These are phyloP conservation scores for Globisporangium mamillatum DNA, from an alignment of 352 stramenopile species.

Conservation along the genomic window DNA sequence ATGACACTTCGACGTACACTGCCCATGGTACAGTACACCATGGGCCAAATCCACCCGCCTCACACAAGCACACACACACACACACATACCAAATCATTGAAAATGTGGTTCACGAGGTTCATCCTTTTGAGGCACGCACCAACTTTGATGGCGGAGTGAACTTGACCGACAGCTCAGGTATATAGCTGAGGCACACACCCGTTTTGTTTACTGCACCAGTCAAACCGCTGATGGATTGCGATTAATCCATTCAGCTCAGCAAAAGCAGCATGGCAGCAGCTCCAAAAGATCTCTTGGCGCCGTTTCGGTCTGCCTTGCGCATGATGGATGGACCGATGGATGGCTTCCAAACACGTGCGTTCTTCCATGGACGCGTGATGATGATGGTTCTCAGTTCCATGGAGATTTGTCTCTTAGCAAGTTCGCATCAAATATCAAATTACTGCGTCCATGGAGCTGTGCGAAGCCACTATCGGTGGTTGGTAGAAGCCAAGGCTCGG, in stretches of 20 bases:
- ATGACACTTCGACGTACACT: neutral
- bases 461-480: neutral
- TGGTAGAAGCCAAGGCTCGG: neutral
- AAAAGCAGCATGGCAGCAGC: neutral
- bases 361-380: neutral
- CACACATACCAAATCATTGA: neutral
- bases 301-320: conserved; percentile 6
- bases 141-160: neutral
- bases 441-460: neutral
- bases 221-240: neutral
- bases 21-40: too few relatives aligned
- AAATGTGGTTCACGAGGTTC: neutral
- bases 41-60: too few relatives aligned
- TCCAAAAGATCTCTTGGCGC: conserved; percentile 1
- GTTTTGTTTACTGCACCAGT: neutral
- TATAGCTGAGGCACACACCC: neutral
- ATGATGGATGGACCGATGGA: neutral
- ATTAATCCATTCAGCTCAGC: conserved; percentile 6
- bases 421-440: neutral
- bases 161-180: neutral
- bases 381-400: neutral
- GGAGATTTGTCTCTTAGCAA: neutral
- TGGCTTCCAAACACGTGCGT: neutral
- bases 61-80: neutral
- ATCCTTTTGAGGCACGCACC: neutral